Base-by-base conservation (phyloP, 371 early-diverging fungal species). In the Basidiobolus meristosporus region DNA sequence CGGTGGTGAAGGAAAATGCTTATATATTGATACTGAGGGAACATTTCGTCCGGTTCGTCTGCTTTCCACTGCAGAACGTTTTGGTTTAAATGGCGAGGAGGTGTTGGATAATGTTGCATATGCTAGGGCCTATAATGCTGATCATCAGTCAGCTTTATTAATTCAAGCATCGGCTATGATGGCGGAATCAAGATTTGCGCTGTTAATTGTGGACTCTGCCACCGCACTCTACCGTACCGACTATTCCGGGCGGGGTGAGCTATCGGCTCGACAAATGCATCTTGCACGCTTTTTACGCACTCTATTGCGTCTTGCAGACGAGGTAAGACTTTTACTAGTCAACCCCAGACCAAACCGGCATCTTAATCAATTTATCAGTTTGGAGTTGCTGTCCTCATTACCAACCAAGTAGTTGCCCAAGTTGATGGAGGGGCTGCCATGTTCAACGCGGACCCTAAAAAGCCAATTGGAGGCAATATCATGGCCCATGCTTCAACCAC, bases 1-100 rank as follows among this genome's bases (percentile, higher is more conserved):
- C 1, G 99, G 99, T 4, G 96, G 82, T 7, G 87, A 81, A 57
- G 98, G 99, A 31, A 96, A 90, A 57, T 91, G 91, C 48, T 52
- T 99, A 47, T 99, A 90, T 57, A 93, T 99, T 47, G 99, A 99
- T 57, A 99, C 99, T 0, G 99, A 99, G 62, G 92, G 92, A 26
- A 99, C 98, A 0, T 98, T 99, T 60, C 74, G 99, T 38, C 88
- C 99, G 0, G 90, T 83, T 50, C 68, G 98, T 36, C 56, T 93
- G 10, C 53, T 89, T 9, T 70, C 92, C 2, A 82, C 92, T 37
- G 90, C 98, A n/a, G 80, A 90, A 56, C 62, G 78, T 44, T 95
- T 69, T 63, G 81, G 77, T 17, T 54, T 99, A 39, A 79, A 89
- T 53, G 80, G 82, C 1, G 82, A 83, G 34, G 82, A 81, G 34